Base-by-base conservation (phyloP, 345 rosid genomes). In the Sisymbrium irio region DNA sequence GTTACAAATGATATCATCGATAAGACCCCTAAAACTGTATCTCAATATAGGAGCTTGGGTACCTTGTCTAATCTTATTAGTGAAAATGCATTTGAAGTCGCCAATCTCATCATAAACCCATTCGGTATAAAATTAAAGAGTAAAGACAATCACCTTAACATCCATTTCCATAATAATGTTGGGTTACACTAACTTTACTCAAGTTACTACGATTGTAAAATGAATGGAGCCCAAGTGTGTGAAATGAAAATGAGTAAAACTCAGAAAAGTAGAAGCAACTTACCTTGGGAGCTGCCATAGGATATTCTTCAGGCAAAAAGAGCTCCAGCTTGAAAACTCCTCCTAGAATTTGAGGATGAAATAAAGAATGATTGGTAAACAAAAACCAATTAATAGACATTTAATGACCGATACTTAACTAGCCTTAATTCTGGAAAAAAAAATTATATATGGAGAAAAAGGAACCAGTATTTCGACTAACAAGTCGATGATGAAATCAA, bases 281-380 rank as follows among this genome's bases (percentile, higher is more conserved):
- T 85, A 93, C 98, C 93, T 93, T 93, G 13, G 98, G 99, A 39
- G 98, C 98, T n/a, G 99, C 97, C 99, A 95, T 92, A 22, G 99
- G 99, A 84, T 95, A 95, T 78, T 95, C 99, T 87, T 95, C 99
- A 30, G 99, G 99, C 64, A 95, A 83, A 85, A 95, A 95, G 72
- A 95, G 83, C 79, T 95, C 99, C 92, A 95, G 80, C 83, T 95
- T 95, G 86, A 92, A 95, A 62, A 95, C 97, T 7, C 99, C 99
- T 40, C 99, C 99, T 94, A 79, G 28, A 42, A 40, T 71, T 69
- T 54, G 22, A 35, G 6, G 3, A 71, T 12, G 18, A 70, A 64
- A 6, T 47, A 70, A 19, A 17, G 4, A 62, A 47, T 37, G 32
- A 36, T 27, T 37, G 14, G 53, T 14, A 54, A 25, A 19, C 13